Conservation (phyloP, 2,329 filamentous ascomycete genomes). For the Pseudogymnoascus sp. region DNA sequence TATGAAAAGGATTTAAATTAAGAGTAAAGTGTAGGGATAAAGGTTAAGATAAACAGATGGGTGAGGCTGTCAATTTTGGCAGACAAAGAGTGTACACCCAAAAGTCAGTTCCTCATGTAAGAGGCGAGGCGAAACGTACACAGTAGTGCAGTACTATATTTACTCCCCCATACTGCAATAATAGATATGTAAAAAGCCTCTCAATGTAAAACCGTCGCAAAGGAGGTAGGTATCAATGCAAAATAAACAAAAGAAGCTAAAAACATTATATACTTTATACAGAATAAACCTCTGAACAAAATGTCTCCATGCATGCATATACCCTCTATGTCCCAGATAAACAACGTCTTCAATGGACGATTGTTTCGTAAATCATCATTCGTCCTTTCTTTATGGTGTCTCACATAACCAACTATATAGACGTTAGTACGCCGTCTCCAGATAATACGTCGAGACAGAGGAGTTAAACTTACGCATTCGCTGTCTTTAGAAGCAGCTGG, state of each 20-base stretch:
- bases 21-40: neutral
- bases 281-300: conserved; percentile 5
- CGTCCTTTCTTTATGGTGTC: conserved; percentile 2
- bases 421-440: conserved; percentile 10
- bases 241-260: neutral
- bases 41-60: neutral
- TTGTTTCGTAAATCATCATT: conserved; percentile 1
- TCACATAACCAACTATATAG: conserved; percentile 25
- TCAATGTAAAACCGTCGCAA: neutral
- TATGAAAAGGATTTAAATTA: too few relatives aligned
- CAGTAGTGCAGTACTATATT: neutral
- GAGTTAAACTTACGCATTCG: conserved; percentile 63
- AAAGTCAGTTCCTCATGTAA: too few relatives aligned
- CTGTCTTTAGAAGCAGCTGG: conserved; percentile 73
- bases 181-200: neutral
- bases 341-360: neutral
- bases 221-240: neutral
- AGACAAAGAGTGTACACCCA: neutral
- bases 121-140: neutral
- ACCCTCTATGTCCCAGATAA: neutral
- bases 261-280: neutral
- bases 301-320: neutral
- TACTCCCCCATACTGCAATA: neutral
- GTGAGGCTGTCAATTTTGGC: neutral
- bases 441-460: neutral